Conservation (phyloP, 495 filamentous ascomycete species). For the Talaromyces liani region DNA sequence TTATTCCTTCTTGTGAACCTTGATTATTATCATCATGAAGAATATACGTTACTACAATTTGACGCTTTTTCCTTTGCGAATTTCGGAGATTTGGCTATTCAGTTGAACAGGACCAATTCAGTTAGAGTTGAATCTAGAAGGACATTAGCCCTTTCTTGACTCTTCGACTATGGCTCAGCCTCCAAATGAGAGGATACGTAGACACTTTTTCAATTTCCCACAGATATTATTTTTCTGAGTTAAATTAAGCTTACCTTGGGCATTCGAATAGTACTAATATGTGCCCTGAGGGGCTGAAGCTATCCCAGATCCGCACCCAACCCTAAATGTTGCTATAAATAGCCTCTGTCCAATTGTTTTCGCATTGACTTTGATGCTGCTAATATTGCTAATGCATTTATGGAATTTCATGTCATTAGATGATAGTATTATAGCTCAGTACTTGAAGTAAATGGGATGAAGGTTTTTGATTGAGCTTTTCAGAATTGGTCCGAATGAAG, state of each 20-base stretch:
- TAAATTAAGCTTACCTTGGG: not conserved
- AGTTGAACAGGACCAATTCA: not conserved
- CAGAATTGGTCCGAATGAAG: too few species aligned
- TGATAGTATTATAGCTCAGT: too few species aligned
- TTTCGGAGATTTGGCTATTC: not conserved
- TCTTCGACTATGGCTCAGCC: not conserved
- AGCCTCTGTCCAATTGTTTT: not conserved
- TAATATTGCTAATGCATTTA: too few species aligned
- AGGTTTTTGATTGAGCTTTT: too few species aligned
- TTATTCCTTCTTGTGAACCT: not conserved
- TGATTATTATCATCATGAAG: not conserved
- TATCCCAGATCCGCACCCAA: not conserved
- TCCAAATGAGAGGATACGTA: not conserved
- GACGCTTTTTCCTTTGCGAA: not conserved
- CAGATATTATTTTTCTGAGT: too few species aligned
- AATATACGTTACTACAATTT: not conserved
- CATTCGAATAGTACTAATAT: not conserved
- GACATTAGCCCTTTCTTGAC: not conserved
- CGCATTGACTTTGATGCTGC: too few species aligned
- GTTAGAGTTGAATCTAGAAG: not conserved
- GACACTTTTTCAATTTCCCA: not conserved
- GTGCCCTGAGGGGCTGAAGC: not conserved
- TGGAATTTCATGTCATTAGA: too few species aligned
- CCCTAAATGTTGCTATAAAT: not conserved
- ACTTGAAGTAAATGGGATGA: too few species aligned